Evolutionary conservation across 1,284 basidiomycete species (phyloP).

Genomic region (Papiliotrema nemorosa): DNA sequence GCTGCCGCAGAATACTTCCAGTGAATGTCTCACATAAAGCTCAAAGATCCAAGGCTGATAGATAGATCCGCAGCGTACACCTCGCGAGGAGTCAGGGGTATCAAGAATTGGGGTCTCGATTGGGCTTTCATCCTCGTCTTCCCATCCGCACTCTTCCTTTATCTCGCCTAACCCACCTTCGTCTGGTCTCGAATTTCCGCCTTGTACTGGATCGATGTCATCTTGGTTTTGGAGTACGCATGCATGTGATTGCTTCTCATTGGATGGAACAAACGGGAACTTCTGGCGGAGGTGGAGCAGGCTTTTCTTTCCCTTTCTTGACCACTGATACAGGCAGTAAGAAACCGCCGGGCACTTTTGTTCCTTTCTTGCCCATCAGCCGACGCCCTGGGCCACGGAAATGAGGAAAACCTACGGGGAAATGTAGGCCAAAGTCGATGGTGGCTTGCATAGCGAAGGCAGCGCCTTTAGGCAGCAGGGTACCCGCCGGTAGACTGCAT

Average conservation of each 20-base stretch:
- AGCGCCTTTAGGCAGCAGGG: constrained; percentile 39
- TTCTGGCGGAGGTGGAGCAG: constrained; percentile 8
- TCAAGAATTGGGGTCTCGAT: constrained; percentile 3
- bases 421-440: constrained; percentile 43
- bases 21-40: constrained; percentile 19
- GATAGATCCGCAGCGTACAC: constrained; percentile 6
- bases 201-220: not conserved
- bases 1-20: constrained; percentile 29
- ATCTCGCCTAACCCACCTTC: not conserved
- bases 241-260: constrained; percentile 4
- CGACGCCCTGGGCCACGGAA: not conserved
- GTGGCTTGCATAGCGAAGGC: constrained; percentile 44
- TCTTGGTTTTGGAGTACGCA: no score
- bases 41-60: not conserved
- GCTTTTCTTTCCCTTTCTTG: constrained; percentile 19
- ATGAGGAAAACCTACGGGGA: constrained; percentile 24
- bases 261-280: constrained; percentile 28
- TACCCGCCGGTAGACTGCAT: constrained; percentile 39
- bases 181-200: not conserved
- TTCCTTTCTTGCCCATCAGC: constrained; percentile 21
- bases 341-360: constrained; percentile 40
- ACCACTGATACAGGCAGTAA: constrained; percentile 37
- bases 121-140: not conserved
- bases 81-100: not conserved
- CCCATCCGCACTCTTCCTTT: not conserved